Conservation (phyloP, 805 yeast genomes). For the Saturnispora quitensis region DNA sequence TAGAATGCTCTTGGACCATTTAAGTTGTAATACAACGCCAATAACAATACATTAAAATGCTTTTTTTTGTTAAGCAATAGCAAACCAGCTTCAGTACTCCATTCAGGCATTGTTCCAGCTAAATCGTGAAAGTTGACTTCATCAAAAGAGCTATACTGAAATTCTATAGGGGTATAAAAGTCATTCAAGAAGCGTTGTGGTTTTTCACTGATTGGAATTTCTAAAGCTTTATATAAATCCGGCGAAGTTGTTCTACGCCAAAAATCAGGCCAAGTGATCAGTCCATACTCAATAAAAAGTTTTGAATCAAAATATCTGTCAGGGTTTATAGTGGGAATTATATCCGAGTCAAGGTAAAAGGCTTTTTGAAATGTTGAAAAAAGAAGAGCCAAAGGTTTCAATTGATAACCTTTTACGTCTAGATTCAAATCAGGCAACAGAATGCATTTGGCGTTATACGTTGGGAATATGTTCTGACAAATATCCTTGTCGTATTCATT, state of each 20-base stretch:
- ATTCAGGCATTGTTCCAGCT: slow-evolving; percentile 55
- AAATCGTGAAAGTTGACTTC: slow-evolving; percentile 46
- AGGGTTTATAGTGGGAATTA: slow-evolving; percentile 35
- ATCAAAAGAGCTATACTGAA: slow-evolving; percentile 19
- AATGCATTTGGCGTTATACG: slow-evolving; percentile 34
- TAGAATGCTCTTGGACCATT: slow-evolving; percentile 54
- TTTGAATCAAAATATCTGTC: slow-evolving; percentile 28
- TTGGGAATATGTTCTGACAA: slow-evolving; percentile 33
- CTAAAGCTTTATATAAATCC: slow-evolving; percentile 34
- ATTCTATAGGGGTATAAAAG: slow-evolving; percentile 17
- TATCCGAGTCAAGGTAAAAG: slow-evolving; percentile 40
- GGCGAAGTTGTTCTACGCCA: slow-evolving; percentile 69
- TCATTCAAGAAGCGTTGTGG: slow-evolving; percentile 21
- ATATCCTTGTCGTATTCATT: slow-evolving; percentile 10
- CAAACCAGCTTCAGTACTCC: slow-evolving; percentile 63
- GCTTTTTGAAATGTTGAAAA: slow-evolving; percentile 38
- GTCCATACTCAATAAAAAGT: slow-evolving; percentile 40
- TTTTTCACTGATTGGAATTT: slow-evolving; percentile 24
- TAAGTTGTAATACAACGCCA: slow-evolving; percentile 56
- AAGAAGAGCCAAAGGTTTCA: slow-evolving; percentile 35
- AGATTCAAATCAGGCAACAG: slow-evolving; percentile 27
- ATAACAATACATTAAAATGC: slow-evolving; percentile 48
- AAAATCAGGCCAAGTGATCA: slow-evolving; percentile 69
- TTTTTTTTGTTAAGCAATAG: slow-evolving; percentile 44
- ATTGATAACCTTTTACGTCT: slow-evolving; percentile 29